Percentiles rank a stretch among this genome's conserved stretches.
Conservation (phyloP, 2,329 filamentous ascomycete species). For the Sclerotinia nivalis region DNA sequence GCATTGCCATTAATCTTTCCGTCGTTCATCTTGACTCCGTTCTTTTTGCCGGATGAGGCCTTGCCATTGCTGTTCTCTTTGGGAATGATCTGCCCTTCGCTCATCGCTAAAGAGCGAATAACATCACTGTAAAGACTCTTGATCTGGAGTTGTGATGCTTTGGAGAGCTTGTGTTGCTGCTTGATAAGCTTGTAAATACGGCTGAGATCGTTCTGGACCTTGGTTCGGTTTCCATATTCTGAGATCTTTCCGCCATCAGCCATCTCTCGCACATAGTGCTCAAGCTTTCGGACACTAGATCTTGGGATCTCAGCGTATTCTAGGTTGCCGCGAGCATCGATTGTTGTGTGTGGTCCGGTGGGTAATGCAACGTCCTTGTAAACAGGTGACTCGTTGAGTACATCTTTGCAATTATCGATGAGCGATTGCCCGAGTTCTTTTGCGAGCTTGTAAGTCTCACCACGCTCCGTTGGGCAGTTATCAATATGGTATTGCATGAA, state of each 20-base stretch:
- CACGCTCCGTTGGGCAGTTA: slow-evolving; percentile 93
- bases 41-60: slow-evolving; percentile 52
- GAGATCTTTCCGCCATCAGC: slow-evolving; percentile 97
- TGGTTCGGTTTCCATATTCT: slow-evolving; percentile 96
- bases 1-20: slow-evolving; percentile 50
- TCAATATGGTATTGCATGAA: slow-evolving; percentile 99
- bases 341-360: slow-evolving; percentile 87
- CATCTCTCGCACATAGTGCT: slow-evolving; percentile 99
- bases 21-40: slow-evolving; percentile 42
- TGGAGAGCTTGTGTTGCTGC: slow-evolving; percentile 96
- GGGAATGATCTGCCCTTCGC: slow-evolving; percentile 94
- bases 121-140: slow-evolving; percentile 94
- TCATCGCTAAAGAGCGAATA: slow-evolving; percentile 93
- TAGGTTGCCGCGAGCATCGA: slow-evolving; percentile 89
- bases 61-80: slow-evolving; percentile 69
- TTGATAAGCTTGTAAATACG: slow-evolving; percentile 98
- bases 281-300: slow-evolving; percentile 88
- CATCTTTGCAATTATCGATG: slow-evolving; percentile 96
- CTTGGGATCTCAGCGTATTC: slow-evolving; percentile 87
- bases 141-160: slow-evolving; percentile 94
- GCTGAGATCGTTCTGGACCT: slow-evolving; percentile 93
- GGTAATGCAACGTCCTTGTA: slow-evolving; percentile 96
- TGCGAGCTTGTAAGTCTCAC: slow-evolving; percentile 96
- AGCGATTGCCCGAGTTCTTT: slow-evolving; percentile 91
- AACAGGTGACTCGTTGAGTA: slow-evolving; percentile 77